These are phyloP conservation scores for Pseudisothecium myosuroides DNA, from an alignment of 225 moss, liverwort and hornwort genomes.

Conservation along the genomic window DNA sequence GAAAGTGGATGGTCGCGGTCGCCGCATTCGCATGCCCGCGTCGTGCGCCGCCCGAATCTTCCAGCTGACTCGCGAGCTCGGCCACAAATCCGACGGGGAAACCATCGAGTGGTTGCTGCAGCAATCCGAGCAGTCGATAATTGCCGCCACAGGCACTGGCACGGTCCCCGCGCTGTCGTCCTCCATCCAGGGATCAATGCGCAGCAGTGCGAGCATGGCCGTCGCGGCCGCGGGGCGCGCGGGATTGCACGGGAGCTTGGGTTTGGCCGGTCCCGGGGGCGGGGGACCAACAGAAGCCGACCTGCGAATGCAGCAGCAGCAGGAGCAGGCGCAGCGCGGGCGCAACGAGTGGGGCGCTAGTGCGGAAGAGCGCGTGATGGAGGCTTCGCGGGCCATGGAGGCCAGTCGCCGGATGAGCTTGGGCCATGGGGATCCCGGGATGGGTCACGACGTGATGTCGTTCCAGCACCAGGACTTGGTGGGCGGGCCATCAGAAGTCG, in stretches of 20 bases:
- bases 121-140: conserved; percentile 93
- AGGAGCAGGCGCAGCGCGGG: conserved; percentile 62
- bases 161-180: conserved; percentile 72
- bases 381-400: conserved; percentile 76
- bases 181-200: conserved; percentile 60
- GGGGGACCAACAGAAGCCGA: conserved; percentile 79
- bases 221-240: conserved; percentile 31
- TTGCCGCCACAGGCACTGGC: conserved; percentile 86
- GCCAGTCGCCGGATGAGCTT: conserved; percentile 66
- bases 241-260: conserved; percentile 42
- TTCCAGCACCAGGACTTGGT: conserved; percentile 93
- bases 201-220: conserved; percentile 77
- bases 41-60: conserved; percentile 97
- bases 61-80: conserved; percentile 92
- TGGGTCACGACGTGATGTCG: conserved; percentile 86
- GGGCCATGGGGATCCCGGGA: conserved; percentile 59
- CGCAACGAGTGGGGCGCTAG: conserved; percentile 63
- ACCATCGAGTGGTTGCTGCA: conserved; percentile 98
- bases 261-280: conserved; percentile 39
- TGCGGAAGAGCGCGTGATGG: conserved; percentile 69
- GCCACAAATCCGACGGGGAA: conserved; percentile 96
- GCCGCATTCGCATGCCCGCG: conserved; percentile 99
- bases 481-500: conserved; percentile 54
- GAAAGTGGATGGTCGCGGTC: conserved; percentile 93
- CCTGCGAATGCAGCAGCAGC: conserved; percentile 59